Percentiles rank a stretch among this genome's conserved stretches.
phyloP scores from a whole-genome alignment of 2,329 filamentous ascomycete species.

The Leptoxyphium fumago region DNA sequence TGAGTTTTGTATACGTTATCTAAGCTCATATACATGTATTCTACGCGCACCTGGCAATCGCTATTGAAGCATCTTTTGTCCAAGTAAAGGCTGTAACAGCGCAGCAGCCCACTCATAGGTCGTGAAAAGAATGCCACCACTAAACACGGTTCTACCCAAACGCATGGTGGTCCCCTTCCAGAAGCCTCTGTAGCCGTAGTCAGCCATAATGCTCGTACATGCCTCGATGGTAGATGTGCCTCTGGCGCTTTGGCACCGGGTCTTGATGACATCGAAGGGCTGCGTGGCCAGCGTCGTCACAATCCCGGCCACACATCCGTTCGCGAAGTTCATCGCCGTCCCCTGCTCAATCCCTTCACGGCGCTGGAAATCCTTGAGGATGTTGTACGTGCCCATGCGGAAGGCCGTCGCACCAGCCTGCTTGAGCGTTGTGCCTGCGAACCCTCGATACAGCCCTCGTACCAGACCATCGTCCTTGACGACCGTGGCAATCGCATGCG shows the following conservation, averaged over 20 bases:
- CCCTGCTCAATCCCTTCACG: slow-evolving; percentile 33
- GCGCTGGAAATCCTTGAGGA: slow-evolving; percentile 45
- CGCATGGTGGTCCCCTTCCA: slow-evolving; percentile 58
- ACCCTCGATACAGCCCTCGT: slow-evolving; percentile 42
- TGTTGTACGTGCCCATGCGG: slow-evolving; percentile 47
- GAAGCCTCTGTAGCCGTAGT: slow-evolving; percentile 45
- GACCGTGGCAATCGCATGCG: slow-evolving; percentile 37
- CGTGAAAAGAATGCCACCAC: slow-evolving; percentile 52
- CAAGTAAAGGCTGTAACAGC: slow-evolving; percentile 28
- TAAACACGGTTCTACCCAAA: slow-evolving; percentile 47
- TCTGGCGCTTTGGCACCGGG: slow-evolving; percentile 43
- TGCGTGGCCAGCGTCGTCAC: slow-evolving; percentile 46
- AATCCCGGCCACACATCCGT: slow-evolving; percentile 45
- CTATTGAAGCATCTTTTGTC: neutral
- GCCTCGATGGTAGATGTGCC: slow-evolving; percentile 45
- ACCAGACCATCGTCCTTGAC: slow-evolving; percentile 38
- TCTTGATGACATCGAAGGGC: slow-evolving; percentile 51
- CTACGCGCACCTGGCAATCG: no score
- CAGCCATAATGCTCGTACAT: slow-evolving; percentile 36
- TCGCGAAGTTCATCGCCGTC: slow-evolving; percentile 43
- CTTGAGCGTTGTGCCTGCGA: slow-evolving; percentile 46
- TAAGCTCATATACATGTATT: no score
- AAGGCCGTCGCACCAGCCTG: slow-evolving; percentile 48
- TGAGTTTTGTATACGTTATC: no score
- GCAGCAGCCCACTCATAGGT: slow-evolving; percentile 44